Base-by-base conservation (phyloP, 1,284 basidiomycete species). In the Cryptococcus sp. region DNA sequence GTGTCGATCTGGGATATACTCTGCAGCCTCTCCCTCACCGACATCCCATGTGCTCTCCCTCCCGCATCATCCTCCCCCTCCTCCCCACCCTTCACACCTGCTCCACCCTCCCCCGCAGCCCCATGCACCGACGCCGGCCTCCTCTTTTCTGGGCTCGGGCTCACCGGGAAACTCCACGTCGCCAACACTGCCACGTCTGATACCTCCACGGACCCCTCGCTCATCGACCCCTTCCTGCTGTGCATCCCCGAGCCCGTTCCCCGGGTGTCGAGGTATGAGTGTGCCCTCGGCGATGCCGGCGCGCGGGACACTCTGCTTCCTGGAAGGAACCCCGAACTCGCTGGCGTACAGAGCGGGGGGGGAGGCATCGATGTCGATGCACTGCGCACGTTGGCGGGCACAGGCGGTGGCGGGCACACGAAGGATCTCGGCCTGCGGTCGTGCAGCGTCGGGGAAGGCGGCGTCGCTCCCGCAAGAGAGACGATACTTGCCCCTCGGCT, bases 161-260 rank as follows among this genome's bases (percentile, higher is more conserved):
- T 44, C 11, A 35, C 40, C 7, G 62, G 62, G 45, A 64, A 64
- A 12, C 57, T 57, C 62, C 62, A 64, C 20, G 62, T 61, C n/a
- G 62, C 62, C 38, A 64, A 12, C 3, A 64, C 62, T 3, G 57
- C 57, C 9, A 64, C 55, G 24, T 64, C 62, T 13, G 62, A 64
- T 11, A 64, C 45, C 11, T 56, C 59, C 12, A 49, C 52, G 15
- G 53, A 55, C 9, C 51, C 54, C 6, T 43, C 57, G 8, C 56
- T 56, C 13, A 24, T 24, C 45, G 18, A 16, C 16, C 28, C 28
- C 15, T 21, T 46, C 33, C 21, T 49, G 47, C 21, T 37, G n/a
- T 33, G 47, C 11, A 21, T 28, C 7, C 47, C 47, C 44, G 44
- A 45, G 44, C 20, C 16, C 16, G 18, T 3, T 7, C 18, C 23